Conservation (phyloP, 1,284 basidiomycete genomes). For the Pseudomicrostroma phylloplanum region DNA sequence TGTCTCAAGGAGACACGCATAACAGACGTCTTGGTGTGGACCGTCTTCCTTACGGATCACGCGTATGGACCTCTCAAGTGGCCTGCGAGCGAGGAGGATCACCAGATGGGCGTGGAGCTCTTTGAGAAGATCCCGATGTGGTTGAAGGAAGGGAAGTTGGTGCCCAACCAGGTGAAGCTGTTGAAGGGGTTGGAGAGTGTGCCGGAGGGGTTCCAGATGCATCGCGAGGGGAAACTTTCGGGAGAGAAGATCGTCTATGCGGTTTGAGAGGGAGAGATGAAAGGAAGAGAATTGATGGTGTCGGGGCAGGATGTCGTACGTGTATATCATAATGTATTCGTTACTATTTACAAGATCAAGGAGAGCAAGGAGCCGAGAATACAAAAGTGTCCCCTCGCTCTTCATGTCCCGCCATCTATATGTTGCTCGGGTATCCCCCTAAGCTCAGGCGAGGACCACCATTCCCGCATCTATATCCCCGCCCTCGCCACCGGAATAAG, state of each 20-base stretch:
- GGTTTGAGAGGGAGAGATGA: background rate
- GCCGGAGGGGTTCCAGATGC: background rate
- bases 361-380: too few species aligned
- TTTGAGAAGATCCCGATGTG: background rate
- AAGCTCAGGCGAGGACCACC: too few species aligned
- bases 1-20: background rate
- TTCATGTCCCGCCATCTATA: too few species aligned
- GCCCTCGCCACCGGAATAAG: too few species aligned
- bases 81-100: background rate
- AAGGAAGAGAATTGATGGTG: too few species aligned
- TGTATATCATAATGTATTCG: too few species aligned
- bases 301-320: too few species aligned
- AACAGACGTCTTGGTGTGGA: conserved; percentile 1
- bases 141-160: background rate
- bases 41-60: background rate
- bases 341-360: too few species aligned
- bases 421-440: too few species aligned
- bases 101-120: background rate
- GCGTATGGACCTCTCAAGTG: conserved; percentile 1
- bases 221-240: background rate
- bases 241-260: background rate
- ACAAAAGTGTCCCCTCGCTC: too few species aligned
- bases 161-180: background rate
- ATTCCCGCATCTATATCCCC: too few species aligned
- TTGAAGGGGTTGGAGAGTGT: background rate